These are phyloP conservation scores for Cordia subcordata DNA, from an alignment of 257 asterid genomes.

Conservation along the genomic window DNA sequence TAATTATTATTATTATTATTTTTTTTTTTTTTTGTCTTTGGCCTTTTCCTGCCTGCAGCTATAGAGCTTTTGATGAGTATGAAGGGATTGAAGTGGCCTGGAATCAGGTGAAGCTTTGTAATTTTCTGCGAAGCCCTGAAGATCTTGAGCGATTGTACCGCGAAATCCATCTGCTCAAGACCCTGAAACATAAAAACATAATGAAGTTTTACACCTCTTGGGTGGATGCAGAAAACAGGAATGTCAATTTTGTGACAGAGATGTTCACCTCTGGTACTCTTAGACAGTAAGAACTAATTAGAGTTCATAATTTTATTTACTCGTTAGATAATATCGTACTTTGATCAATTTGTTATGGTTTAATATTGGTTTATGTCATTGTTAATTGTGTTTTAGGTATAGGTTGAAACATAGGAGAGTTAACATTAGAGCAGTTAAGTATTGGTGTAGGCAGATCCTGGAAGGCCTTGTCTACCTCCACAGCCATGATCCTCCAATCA, in stretches of 20 bases:
- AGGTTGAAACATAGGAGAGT: slow-evolving; percentile 75
- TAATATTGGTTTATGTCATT: not conserved
- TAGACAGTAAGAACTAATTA: slow-evolving; percentile 65
- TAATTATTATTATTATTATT: not conserved
- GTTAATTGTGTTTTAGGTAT: slow-evolving; percentile 39
- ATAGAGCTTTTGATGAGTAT: slow-evolving; percentile 93
- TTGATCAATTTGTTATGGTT: not conserved
- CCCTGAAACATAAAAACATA: slow-evolving; percentile 73
- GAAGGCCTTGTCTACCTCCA: slow-evolving; percentile 81
- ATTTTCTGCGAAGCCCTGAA: slow-evolving; percentile 80
- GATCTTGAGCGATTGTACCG: slow-evolving; percentile 90
- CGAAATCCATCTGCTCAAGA: slow-evolving; percentile 90
- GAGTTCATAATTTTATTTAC: not conserved
- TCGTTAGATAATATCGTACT: not conserved
- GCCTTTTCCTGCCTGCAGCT: slow-evolving; percentile 36
- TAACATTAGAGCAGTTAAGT: slow-evolving; percentile 76
- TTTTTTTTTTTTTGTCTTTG: slow-evolving; percentile 4
- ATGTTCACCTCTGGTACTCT: slow-evolving; percentile 98
- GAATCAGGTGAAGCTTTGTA: slow-evolving; percentile 89
- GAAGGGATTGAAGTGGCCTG: slow-evolving; percentile 98
- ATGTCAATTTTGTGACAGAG: slow-evolving; percentile 95
- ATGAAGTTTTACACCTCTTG: slow-evolving; percentile 92
- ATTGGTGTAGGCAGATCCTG: slow-evolving; percentile 85
- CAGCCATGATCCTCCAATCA: slow-evolving; percentile 78
- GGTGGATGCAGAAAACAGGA: slow-evolving; percentile 82